These are phyloP conservation scores for Castanospermum australe DNA, from an alignment of 306 rosid genomes.

Conservation along the genomic window DNA sequence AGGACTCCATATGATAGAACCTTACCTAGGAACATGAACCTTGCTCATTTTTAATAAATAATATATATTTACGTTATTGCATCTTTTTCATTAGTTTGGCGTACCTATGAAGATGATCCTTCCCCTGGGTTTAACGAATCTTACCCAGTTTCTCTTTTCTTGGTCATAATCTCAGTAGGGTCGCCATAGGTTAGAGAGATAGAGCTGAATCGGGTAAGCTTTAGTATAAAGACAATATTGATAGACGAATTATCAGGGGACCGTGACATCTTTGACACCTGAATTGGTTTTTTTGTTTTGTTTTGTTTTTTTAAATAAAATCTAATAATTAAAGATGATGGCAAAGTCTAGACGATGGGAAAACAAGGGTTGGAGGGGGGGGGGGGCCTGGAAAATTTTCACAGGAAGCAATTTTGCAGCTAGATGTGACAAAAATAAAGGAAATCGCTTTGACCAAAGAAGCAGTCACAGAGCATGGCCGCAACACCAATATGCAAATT, in stretches of 20 bases:
- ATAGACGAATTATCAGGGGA: not conserved
- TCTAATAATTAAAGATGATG: too few relatives aligned
- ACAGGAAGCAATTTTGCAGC: not conserved
- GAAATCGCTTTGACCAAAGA: constrained; percentile 27
- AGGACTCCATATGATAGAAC: not conserved
- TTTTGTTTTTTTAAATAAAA: not conserved
- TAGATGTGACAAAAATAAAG: constrained; percentile 24
- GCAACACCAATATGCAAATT: constrained; percentile 26
- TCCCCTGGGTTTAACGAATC: not conserved
- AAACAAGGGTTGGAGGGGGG: not conserved
- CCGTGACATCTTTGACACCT: constrained; percentile 12
- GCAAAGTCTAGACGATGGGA: too few relatives aligned
- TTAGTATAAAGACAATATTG: not conserved
- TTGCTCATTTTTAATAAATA: too few relatives aligned
- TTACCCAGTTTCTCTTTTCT: not conserved
- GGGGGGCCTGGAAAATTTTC: constrained; percentile 13
- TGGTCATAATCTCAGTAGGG: constrained; percentile 5
- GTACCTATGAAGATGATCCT: not conserved
- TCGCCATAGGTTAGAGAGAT: not conserved
- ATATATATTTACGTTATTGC: not conserved
- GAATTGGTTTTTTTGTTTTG: not conserved
- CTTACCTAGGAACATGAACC: too few relatives aligned
- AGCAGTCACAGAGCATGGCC: constrained; percentile 6
- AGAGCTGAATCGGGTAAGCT: constrained; percentile 4
- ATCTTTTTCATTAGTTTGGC: not conserved